phyloP scores from a whole-genome alignment of 2,329 filamentous ascomycete genomes.

The Fusarium denticulatum region DNA sequence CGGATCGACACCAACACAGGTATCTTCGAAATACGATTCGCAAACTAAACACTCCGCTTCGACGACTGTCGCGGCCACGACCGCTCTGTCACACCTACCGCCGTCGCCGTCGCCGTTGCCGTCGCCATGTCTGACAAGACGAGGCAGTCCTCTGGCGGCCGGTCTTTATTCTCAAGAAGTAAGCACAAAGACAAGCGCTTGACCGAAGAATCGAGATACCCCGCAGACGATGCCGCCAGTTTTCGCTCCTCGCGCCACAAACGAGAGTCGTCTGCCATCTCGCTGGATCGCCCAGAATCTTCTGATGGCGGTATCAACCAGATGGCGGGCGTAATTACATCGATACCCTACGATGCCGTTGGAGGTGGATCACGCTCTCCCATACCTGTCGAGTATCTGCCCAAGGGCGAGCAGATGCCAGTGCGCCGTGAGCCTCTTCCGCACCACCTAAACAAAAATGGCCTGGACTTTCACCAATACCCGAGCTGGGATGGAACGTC shows the following conservation, averaged over 20 bases:
- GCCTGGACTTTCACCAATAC: slow-evolving; percentile 88
- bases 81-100: slow-evolving; percentile 31
- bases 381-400: slow-evolving; percentile 77
- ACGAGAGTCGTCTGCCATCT: slow-evolving; percentile 76
- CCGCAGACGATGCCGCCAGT: slow-evolving; percentile 69
- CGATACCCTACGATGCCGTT: slow-evolving; percentile 85
- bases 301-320: slow-evolving; percentile 75
- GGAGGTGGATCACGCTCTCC: slow-evolving; percentile 73
- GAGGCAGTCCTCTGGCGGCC: slow-evolving; percentile 78
- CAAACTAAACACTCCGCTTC: slow-evolving; percentile 22
- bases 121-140: slow-evolving; percentile 75
- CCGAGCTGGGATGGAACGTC: slow-evolving; percentile 72
- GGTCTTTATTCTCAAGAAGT: slow-evolving; percentile 88
- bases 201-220: slow-evolving; percentile 66
- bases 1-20: slow-evolving; percentile 21
- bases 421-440: slow-evolving; percentile 78
- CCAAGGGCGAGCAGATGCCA: slow-evolving; percentile 71
- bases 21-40: slow-evolving; percentile 30
- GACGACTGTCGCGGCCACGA: slow-evolving; percentile 34
- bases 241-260: slow-evolving; percentile 78
- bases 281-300: slow-evolving; percentile 73
- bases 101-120: slow-evolving; percentile 26
- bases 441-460: slow-evolving; percentile 83
- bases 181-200: slow-evolving; percentile 79
- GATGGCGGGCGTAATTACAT: slow-evolving; percentile 84